Evolutionary conservation across 2,329 filamentous ascomycete species (phyloP), one percentile per base, ranked within the genome.

Genomic region (Dactylonectria estremocensis): DNA sequence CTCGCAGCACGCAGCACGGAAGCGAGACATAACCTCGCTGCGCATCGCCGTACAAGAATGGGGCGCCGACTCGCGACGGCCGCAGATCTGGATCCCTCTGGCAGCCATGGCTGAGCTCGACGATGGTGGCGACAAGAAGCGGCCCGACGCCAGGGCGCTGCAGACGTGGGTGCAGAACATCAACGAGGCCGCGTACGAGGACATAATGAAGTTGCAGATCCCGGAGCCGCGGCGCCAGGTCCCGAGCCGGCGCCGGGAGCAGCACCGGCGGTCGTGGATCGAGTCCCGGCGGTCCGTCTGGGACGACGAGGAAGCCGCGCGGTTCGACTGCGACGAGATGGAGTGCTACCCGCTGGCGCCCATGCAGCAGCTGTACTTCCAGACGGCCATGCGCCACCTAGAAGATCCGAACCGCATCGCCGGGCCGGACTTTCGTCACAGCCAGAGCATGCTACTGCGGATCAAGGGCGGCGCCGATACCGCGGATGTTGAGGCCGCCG

Each of bases 91-190:
- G 85, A 79, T 88, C 18, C 80, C 84, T 3, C 73, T 88, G 59
- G 80, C 83, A 54, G 78, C 76, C 50, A 85, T 88, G 80, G 85
- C 85, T 7, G 59, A 82, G n/a, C 80, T 80, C 53, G 77, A 79
- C 0, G 71, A 77, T 13, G 83, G 82, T 14, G 24, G 24, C 24
- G 24, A 28, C 7, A 28, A 28, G 24, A 28, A 28, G 24, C 77
- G 80, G 20, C 76, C 82, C 55, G 80, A 87, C 71, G 78, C 81
- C 48, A 80, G 85, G 35, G 81, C 79, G 63, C 71, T 88, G 49
- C 85, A 86, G 65, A 87, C 84, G 3, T 88, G 87, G 87, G 83
- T 84, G 28, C 86, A 88, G 75, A 88, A 88, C 68, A 82, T 85
- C 53, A 85, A 85, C 66, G 82, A 86, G 59, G 79, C 83, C 31